These are phyloP conservation scores for Pseudocercospora crystallina DNA, from an alignment of 2,329 filamentous ascomycete genomes.

Conservation along the genomic window DNA sequence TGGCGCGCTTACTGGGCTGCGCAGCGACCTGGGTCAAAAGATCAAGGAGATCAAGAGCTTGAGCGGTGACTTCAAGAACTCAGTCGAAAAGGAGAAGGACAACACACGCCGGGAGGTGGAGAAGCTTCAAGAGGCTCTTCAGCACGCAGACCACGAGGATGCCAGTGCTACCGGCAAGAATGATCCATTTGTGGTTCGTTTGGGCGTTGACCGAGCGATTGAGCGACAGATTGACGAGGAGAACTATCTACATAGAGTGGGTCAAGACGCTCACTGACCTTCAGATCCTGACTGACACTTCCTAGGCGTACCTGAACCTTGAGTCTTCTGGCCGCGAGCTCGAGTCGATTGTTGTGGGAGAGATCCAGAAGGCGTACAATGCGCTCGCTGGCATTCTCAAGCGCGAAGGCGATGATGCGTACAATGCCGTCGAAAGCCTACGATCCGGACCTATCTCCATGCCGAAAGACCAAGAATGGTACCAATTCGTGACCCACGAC, in stretches of 20 bases:
- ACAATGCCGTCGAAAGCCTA: slow-evolving; percentile 75
- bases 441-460: slow-evolving; percentile 84
- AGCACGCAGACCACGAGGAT: slow-evolving; percentile 72
- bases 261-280: slow-evolving; percentile 27
- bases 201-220: slow-evolving; percentile 84
- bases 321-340: slow-evolving; percentile 92
- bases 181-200: slow-evolving; percentile 83
- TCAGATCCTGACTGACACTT: slow-evolving; percentile 18
- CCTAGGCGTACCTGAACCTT: slow-evolving; percentile 87
- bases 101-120: slow-evolving; percentile 75
- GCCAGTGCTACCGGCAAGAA: slow-evolving; percentile 79
- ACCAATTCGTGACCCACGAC: slow-evolving; percentile 73
- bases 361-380: slow-evolving; percentile 97
- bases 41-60: slow-evolving; percentile 97
- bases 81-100: slow-evolving; percentile 93
- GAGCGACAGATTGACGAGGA: slow-evolving; percentile 94
- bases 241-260: slow-evolving; percentile 89
- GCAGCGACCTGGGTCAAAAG: slow-evolving; percentile 89
- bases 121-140: slow-evolving; percentile 76
- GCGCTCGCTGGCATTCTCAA: slow-evolving; percentile 89
- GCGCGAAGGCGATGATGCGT: slow-evolving; percentile 81
- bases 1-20: slow-evolving; percentile 76
- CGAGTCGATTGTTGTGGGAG: slow-evolving; percentile 92
- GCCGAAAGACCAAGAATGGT: slow-evolving; percentile 92
- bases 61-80: slow-evolving; percentile 94